A percentile compares a stretch with the other conserved stretches of the same genome.
Evolutionary conservation across 345 rosid genomes (phyloP).

Genomic region (Tarenaya hassleriana): DNA sequence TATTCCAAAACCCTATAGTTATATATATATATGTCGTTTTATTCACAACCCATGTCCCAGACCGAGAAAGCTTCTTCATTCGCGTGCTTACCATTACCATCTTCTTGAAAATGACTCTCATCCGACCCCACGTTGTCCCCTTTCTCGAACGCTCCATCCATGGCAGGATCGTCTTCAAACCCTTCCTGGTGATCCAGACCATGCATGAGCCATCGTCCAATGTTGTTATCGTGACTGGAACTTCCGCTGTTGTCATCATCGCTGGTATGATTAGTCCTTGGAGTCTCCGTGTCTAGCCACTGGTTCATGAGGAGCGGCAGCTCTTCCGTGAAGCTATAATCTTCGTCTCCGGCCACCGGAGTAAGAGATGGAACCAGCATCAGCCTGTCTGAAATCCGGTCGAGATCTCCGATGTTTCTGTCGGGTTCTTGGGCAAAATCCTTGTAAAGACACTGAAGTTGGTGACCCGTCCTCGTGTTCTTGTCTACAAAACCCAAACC

Average conservation of each 20-base stretch:
- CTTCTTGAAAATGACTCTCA: constrained; percentile 15
- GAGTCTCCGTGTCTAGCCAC: constrained; percentile 23
- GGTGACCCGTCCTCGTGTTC: constrained; percentile 40
- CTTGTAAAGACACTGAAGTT: constrained; percentile 26
- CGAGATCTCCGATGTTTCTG: constrained; percentile 7
- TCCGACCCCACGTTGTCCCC: constrained; percentile 4
- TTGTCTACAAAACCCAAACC: constrained; percentile 33
- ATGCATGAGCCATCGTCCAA: constrained; percentile 20
- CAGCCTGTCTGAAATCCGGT: constrained; percentile 1
- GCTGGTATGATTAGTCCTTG: constrained; percentile 16
- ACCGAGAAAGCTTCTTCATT: constrained; percentile 20
- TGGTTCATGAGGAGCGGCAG: constrained; percentile 9
- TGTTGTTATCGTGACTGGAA: not conserved
- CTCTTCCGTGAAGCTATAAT: constrained; percentile 19
- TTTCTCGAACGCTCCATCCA: constrained; percentile 17
- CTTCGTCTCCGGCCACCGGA: not conserved
- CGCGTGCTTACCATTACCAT: constrained; percentile 12
- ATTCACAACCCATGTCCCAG: constrained; percentile 29
- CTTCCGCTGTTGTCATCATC: constrained; percentile 16
- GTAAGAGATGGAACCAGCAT: not conserved
- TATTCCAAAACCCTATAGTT: too few relatives aligned
- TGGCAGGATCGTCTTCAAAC: constrained; percentile 19
- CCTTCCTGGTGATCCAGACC: constrained; percentile 22
- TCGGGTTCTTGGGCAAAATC: constrained; percentile 15
- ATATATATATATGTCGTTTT: constrained; percentile 22